Evolutionary conservation across 73 alveolate species (phyloP), one percentile per base, ranked within the genome.

Genomic region (Blepharisma stoltei): DNA sequence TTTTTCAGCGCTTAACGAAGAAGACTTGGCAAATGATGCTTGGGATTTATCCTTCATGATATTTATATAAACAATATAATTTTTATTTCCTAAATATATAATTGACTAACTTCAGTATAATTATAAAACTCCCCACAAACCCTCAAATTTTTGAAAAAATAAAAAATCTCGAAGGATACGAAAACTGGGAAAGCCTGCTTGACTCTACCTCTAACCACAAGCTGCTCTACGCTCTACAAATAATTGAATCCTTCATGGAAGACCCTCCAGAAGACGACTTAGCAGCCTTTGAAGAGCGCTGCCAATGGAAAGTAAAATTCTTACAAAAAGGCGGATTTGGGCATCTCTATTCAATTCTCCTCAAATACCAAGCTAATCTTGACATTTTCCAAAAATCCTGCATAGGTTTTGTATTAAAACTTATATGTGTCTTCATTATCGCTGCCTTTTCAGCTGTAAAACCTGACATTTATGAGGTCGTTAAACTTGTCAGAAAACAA

Each of bases 211-310:
- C 90, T 4, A 81, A 78, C 77, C 83, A 87, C 73, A 89, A 89
- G 75, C 85, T 87, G 53, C 88, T 89, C 41, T 89, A 89, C 55
- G 79, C 71, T 49, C 80, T 89, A 50, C 84, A 89, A 47, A 88
- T 89, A 27, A 83, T 89, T 45, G 96, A 89, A 68, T 80, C 84
- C 20, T 76, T 89, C 23, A 89, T 89, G 86, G 88, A 87, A 54
- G 92, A 79, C 0, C 52, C 47, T 54, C 37, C 81, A 2, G 71
- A 76, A 45, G 47, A 43, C n/a, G 76, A 67, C 43, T 23, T 45
- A 49, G 70, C 70, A 5, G 45, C 46, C 7, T 46, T 67, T 9
- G 67, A 81, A 71, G 75, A 54, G 43, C 21, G 41, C 6, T 54
- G 65, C 27, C 46, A 77, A 60, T 81, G 89, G 89, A 73, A 67